Conservation (phyloP, 202 grass and related monocot species). For the Sporobolus alterniflorus region DNA sequence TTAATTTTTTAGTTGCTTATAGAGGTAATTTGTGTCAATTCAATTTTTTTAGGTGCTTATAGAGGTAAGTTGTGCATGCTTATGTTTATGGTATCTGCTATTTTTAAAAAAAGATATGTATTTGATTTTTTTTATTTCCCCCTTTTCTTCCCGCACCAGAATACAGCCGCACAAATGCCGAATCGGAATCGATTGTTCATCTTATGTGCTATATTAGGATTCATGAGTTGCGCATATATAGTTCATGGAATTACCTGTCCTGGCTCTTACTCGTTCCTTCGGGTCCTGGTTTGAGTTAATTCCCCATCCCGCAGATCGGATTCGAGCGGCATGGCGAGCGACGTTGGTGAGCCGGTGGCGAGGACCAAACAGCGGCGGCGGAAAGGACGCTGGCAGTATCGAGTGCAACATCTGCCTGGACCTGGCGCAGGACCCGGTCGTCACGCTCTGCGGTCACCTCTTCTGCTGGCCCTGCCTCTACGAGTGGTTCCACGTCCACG, state of each 20-base stretch:
- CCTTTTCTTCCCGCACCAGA: neutral
- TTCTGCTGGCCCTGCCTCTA: constrained; percentile 89
- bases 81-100: too few relatives aligned
- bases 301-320: constrained; percentile 18
- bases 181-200: neutral
- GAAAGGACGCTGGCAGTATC: constrained; percentile 61
- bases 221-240: neutral
- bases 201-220: neutral
- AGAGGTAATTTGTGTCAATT: too few relatives aligned
- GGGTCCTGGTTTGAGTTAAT: constrained; percentile 2
- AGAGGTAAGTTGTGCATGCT: too few relatives aligned
- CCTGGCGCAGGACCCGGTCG: constrained; percentile 70
- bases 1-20: too few relatives aligned
- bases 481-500: constrained; percentile 79
- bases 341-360: constrained; percentile 30
- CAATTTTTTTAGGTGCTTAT: too few relatives aligned
- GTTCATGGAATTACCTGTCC: neutral
- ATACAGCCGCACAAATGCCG: neutral
- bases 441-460: constrained; percentile 83
- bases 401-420: constrained; percentile 95
- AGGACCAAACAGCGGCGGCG: constrained; percentile 33
- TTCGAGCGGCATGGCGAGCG: constrained; percentile 35
- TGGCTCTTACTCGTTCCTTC: neutral
- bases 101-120: neutral
- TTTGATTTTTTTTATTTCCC: too few relatives aligned